These are phyloP conservation scores for Aspergillus pseudoterreus DNA, from an alignment of 2,329 filamentous ascomycete species.

Conservation along the genomic window DNA sequence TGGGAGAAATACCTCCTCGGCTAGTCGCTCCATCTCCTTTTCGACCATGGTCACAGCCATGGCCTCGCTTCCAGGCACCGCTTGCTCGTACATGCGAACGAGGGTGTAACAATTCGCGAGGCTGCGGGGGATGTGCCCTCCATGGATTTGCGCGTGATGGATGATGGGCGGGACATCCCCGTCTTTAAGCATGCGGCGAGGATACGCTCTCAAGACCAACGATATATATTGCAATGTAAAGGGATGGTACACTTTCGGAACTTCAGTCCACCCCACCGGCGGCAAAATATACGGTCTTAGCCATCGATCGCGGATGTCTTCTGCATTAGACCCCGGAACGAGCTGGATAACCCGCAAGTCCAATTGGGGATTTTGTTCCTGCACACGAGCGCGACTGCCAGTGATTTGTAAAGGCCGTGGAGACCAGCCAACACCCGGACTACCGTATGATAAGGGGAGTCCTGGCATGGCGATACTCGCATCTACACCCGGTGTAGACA, in stretches of 20 bases:
- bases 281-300: conserved; percentile 20
- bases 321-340: conserved; percentile 15
- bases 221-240: conserved; percentile 23
- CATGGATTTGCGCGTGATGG: conserved; percentile 18
- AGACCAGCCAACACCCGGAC: not conserved
- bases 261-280: conserved; percentile 11
- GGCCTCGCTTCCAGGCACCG: conserved; percentile 21
- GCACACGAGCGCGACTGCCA: not conserved
- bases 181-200: conserved; percentile 15
- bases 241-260: conserved; percentile 19
- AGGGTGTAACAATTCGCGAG: conserved; percentile 26
- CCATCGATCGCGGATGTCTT: conserved; percentile 27
- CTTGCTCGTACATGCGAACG: conserved; percentile 25
- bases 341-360: conserved; percentile 15
- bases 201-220: conserved; percentile 23
- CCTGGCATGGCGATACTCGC: not conserved
- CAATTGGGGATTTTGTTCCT: not conserved
- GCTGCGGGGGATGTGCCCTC: conserved; percentile 6
- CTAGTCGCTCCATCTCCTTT: conserved; percentile 23
- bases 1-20: conserved; percentile 8
- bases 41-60: conserved; percentile 19
- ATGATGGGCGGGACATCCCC: conserved; percentile 21
- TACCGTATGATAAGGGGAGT: not conserved
- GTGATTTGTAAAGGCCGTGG: not conserved
- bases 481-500: not conserved